phyloP scores from a whole-genome alignment of 805 yeast genomes.

The Suhomyces sp. region DNA sequence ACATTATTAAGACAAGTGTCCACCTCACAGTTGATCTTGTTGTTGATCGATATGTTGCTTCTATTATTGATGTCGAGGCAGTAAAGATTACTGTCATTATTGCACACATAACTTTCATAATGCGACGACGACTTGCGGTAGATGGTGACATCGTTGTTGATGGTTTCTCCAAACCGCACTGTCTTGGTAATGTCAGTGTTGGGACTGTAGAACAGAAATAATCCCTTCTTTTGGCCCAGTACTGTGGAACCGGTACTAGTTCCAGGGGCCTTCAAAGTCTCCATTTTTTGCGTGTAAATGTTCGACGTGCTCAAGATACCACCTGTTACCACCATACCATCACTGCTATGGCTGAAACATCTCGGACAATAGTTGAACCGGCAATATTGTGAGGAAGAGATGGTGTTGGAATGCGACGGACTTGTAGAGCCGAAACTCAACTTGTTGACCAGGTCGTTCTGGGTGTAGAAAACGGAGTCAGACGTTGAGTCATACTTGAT shows the following conservation, averaged over 20 bases:
- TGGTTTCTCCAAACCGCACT: conserved; percentile 70
- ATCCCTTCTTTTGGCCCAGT: conserved; percentile 47
- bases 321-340: conserved; percentile 50
- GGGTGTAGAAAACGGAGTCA: conserved; percentile 57
- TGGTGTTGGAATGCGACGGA: not conserved
- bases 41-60: conserved; percentile 40
- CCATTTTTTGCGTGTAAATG: conserved; percentile 24
- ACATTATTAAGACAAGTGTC: conserved; percentile 77
- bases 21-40: conserved; percentile 46
- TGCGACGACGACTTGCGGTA: conserved; percentile 38
- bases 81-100: conserved; percentile 77
- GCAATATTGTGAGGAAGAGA: conserved; percentile 29
- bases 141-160: conserved; percentile 75
- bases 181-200: conserved; percentile 48
- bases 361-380: conserved; percentile 66
- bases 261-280: conserved; percentile 17
- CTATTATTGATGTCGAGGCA: conserved; percentile 55
- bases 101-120: conserved; percentile 68
- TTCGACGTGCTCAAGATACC: conserved; percentile 44
- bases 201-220: conserved; percentile 57
- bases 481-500: conserved; percentile 48
- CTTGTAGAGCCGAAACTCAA: conserved; percentile 4
- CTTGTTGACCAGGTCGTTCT: conserved; percentile 47
- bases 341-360: conserved; percentile 58
- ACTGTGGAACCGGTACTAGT: not conserved